Evolutionary conservation across 1,284 basidiomycete genomes (phyloP).

Genomic region (Rhodotorula sp.): DNA sequence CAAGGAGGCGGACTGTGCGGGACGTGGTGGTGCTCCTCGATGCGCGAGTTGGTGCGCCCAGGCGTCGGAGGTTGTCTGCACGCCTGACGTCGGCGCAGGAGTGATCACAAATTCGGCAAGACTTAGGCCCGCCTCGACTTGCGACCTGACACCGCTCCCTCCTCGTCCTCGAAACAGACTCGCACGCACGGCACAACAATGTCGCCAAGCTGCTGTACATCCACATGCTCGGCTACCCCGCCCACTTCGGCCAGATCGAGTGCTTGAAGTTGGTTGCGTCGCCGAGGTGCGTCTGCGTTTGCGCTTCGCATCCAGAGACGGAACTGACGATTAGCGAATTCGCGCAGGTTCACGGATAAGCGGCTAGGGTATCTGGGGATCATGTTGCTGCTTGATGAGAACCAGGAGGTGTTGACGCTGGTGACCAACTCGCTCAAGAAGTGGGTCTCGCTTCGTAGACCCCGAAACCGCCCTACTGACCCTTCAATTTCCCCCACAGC

Average conservation of each 20-base stretch:
- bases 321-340: background rate
- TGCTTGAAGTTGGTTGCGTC: slow-evolving; percentile 99
- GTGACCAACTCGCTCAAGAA: slow-evolving; percentile 99
- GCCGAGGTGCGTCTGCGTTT: slow-evolving; percentile 56
- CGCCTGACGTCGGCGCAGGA: background rate
- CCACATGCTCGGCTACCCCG: slow-evolving; percentile 99
- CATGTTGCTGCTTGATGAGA: slow-evolving; percentile 96
- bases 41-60: background rate
- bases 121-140: background rate
- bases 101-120: too few species aligned
- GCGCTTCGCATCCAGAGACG: too few species aligned
- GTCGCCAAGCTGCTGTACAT: slow-evolving; percentile 98
- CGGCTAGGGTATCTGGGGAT: slow-evolving; percentile 95
- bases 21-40: slow-evolving; percentile 1
- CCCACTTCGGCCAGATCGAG: slow-evolving; percentile 99
- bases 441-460: slow-evolving; percentile 58
- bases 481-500: slow-evolving; percentile 53
- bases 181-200: slow-evolving; percentile 89
- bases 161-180: slow-evolving; percentile 54
- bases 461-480: too few species aligned
- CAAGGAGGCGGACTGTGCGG: background rate
- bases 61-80: background rate
- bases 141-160: background rate
- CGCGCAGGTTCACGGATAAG: slow-evolving; percentile 78
- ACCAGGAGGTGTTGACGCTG: slow-evolving; percentile 93